Evolutionary conservation across 1,284 basidiomycete genomes (phyloP).

Genomic region (Vanrija pseudolonga): DNA sequence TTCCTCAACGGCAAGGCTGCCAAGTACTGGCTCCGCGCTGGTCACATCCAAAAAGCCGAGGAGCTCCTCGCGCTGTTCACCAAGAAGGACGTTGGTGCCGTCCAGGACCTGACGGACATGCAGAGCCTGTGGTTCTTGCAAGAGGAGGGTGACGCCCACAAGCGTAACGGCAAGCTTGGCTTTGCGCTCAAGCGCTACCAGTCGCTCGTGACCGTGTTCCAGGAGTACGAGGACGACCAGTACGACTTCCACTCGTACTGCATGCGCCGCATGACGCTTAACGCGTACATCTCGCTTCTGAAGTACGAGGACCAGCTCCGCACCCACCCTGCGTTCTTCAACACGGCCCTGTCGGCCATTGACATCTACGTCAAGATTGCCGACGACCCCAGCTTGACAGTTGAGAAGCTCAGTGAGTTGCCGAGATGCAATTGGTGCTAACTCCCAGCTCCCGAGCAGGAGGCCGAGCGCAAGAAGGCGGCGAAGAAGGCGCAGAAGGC

Average conservation of each 20-base stretch:
- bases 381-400: slow-evolving; percentile 66
- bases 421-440: slow-evolving; percentile 3
- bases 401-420: slow-evolving; percentile 31
- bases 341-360: slow-evolving; percentile 67
- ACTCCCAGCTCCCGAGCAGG: slow-evolving; percentile 38
- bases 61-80: slow-evolving; percentile 78
- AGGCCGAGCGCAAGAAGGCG: slow-evolving; percentile 57
- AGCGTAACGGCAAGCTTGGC: slow-evolving; percentile 63
- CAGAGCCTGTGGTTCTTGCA: slow-evolving; percentile 85
- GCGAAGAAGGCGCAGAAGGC: slow-evolving; percentile 88
- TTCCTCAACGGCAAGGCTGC: slow-evolving; percentile 93
- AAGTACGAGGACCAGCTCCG: slow-evolving; percentile 77
- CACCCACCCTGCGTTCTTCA: slow-evolving; percentile 70
- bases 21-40: slow-evolving; percentile 84
- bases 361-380: slow-evolving; percentile 71
- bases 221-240: slow-evolving; percentile 90
- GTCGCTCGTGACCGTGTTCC: slow-evolving; percentile 69
- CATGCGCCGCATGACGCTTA: slow-evolving; percentile 81
- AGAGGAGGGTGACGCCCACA: slow-evolving; percentile 75
- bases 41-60: slow-evolving; percentile 69
- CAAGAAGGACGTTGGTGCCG: slow-evolving; percentile 75
- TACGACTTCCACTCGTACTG: slow-evolving; percentile 98
- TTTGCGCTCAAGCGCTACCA: slow-evolving; percentile 84
- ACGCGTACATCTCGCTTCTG: slow-evolving; percentile 78
- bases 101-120: slow-evolving; percentile 89